phyloP scores from a whole-genome alignment of 2,329 filamentous ascomycete species.

The Trichoderma sp. region DNA sequence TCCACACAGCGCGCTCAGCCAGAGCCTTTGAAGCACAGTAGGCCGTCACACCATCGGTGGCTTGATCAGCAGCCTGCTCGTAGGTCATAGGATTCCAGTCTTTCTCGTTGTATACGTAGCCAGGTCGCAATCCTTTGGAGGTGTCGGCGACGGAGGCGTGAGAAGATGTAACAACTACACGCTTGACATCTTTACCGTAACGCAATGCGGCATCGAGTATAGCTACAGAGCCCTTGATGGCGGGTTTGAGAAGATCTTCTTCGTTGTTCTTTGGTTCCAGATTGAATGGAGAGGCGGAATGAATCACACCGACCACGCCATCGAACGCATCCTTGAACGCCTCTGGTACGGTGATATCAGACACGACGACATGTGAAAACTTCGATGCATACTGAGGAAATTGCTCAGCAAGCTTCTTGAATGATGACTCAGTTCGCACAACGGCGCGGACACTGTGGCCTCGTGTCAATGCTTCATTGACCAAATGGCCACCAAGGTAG shows the following conservation, averaged over 20 bases:
- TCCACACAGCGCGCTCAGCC: slow-evolving; percentile 66
- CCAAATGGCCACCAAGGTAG: background rate
- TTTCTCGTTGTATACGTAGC: background rate
- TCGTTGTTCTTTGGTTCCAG: background rate
- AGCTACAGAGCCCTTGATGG: background rate
- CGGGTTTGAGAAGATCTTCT: slow-evolving; percentile 3
- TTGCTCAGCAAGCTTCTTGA: background rate
- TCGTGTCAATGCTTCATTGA: background rate
- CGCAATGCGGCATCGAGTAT: background rate
- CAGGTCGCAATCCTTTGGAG: background rate
- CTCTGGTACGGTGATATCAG: background rate
- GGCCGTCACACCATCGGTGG: slow-evolving; percentile 20
- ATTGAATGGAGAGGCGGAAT: slow-evolving; percentile 2
- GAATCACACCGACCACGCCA: background rate
- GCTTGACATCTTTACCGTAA: background rate
- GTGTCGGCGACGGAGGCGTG: background rate
- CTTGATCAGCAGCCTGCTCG: background rate
- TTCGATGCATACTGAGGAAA: background rate
- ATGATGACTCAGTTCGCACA: background rate
- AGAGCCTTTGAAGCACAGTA: slow-evolving; percentile 46
- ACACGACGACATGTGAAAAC: background rate
- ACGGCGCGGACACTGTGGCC: background rate
- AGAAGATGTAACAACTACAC: background rate
- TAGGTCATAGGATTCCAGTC: background rate
- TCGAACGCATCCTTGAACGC: background rate